Percentiles rank a stretch among this genome's conserved stretches.
Conservation (phyloP, 257 asterid genomes). For the Vinca minor region DNA sequence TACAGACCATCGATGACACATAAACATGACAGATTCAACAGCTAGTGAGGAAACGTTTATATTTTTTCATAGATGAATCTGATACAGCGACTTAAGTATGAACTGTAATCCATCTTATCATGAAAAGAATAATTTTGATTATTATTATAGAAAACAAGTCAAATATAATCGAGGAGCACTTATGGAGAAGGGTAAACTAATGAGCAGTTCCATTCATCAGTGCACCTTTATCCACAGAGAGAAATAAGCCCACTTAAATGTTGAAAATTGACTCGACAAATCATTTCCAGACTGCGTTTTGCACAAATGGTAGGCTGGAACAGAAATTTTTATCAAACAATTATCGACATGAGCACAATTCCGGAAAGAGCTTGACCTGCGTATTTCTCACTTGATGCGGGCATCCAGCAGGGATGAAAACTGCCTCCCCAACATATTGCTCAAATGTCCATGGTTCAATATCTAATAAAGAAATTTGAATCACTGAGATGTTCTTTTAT, state of each 20-base stretch:
- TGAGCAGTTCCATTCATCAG: background rate
- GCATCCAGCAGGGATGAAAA: constrained; percentile 41
- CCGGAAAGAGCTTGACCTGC: constrained; percentile 23
- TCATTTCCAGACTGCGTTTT: background rate
- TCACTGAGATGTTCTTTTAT: background rate
- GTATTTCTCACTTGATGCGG: constrained; percentile 45
- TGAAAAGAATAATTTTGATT: background rate
- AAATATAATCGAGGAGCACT: background rate
- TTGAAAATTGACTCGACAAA: too few species aligned
- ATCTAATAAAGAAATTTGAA: constrained; percentile 10
- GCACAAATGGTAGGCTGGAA: background rate
- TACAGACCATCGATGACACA: background rate
- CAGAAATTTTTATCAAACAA: background rate
- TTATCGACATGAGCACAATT: too few species aligned
- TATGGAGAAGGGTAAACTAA: background rate
- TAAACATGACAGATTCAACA: too few species aligned
- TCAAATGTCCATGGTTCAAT: constrained; percentile 44
- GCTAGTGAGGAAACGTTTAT: background rate
- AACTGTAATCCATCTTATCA: background rate
- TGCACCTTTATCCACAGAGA: background rate
- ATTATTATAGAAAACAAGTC: background rate
- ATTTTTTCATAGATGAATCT: background rate
- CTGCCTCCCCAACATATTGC: constrained; percentile 40
- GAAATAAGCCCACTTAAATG: background rate
- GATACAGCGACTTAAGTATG: too few species aligned